Conservation (phyloP, 345 rosid species). For the Hibiscus trionum region DNA sequence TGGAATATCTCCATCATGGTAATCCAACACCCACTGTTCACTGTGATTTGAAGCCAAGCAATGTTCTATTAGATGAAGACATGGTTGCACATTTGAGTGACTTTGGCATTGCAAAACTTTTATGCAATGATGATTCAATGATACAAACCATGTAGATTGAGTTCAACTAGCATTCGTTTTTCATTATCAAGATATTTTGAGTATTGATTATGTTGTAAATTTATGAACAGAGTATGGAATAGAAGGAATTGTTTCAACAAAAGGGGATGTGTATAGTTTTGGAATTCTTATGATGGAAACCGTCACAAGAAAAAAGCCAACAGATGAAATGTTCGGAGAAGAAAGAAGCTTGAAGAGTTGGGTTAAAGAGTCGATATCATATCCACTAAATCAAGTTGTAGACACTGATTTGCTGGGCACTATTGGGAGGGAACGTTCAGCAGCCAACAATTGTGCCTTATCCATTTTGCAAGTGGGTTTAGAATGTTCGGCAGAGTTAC, state of each 20-base stretch:
- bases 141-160: background rate
- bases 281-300: background rate
- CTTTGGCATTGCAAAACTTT: conserved; percentile 4
- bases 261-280: background rate
- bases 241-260: background rate
- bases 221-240: background rate
- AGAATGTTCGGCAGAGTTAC: too few relatives aligned
- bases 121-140: background rate
- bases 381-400: background rate
- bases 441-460: too few relatives aligned
- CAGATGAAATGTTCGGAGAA: background rate
- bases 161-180: too few relatives aligned
- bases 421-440: too few relatives aligned
- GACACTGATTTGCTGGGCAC: background rate
- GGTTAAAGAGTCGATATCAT: too few relatives aligned
- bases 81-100: conserved; percentile 12
- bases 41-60: conserved; percentile 5
- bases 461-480: too few relatives aligned
- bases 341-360: background rate
- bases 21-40: background rate
- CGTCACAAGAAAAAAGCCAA: background rate
- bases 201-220: background rate
- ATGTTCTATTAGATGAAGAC: background rate
- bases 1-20: conserved; percentile 7
- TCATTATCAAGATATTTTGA: too few relatives aligned